phyloP scores from a whole-genome alignment of 192 early-diverging fungal species.

The Coemansia sp. region DNA sequence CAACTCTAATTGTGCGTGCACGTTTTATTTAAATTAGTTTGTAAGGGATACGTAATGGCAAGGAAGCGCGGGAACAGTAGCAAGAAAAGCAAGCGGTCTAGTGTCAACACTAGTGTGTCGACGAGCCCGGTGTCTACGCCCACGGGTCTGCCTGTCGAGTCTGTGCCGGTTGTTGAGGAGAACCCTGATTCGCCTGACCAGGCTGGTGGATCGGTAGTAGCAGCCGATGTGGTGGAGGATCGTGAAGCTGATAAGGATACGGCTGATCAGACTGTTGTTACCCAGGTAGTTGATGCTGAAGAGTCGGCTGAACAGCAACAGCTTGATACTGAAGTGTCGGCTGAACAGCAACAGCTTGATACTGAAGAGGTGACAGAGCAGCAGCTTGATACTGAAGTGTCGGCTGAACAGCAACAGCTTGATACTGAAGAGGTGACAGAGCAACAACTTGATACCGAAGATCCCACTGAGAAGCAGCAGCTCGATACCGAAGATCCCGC shows the following conservation, averaged over 20 bases:
- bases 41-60: slow-evolving; percentile 13
- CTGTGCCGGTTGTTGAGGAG: background rate
- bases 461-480: too few species aligned
- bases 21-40: background rate
- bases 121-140: slow-evolving; percentile 21
- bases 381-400: background rate
- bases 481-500: background rate
- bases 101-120: slow-evolving; percentile 20
- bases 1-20: background rate
- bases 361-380: background rate
- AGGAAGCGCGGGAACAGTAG: slow-evolving; percentile 34
- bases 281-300: background rate
- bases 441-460: background rate
- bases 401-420: background rate
- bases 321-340: background rate
- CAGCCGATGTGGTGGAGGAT: background rate
- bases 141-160: background rate
- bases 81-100: slow-evolving; percentile 29
- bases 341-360: background rate
- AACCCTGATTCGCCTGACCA: slow-evolving; percentile 8
- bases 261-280: background rate
- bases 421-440: background rate
- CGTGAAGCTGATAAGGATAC: background rate
- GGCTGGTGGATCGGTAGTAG: background rate
- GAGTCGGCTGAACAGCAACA: background rate